Conservation (phyloP, 495 filamentous ascomycete genomes). For the Talaromyces stipitatus region DNA sequence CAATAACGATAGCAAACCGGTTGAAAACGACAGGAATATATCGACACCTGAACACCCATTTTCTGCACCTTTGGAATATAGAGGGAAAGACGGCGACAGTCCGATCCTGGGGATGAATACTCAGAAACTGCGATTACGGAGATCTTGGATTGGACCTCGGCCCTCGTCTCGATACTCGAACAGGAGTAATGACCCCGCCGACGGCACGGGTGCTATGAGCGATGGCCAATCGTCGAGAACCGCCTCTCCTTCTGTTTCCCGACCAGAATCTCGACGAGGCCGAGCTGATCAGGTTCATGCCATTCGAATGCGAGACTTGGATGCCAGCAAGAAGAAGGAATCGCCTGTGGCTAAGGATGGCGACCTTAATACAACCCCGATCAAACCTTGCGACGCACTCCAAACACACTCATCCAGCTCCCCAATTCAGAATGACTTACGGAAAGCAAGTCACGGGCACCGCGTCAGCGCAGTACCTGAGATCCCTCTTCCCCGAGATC, state of each 20-base stretch:
- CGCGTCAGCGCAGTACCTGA: background rate
- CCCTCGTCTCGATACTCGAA: background rate
- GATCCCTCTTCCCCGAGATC: conserved; percentile 2
- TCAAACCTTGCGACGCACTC: background rate
- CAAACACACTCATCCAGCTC: background rate
- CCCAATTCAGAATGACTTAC: background rate
- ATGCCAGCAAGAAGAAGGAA: background rate
- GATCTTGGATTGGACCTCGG: conserved; percentile 4
- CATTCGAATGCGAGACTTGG: conserved; percentile 17
- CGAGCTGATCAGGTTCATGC: conserved; percentile 20
- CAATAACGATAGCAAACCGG: background rate
- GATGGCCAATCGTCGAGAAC: background rate
- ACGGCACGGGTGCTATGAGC: background rate
- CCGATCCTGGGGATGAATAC: background rate
- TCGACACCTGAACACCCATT: background rate
- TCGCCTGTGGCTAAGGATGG: conserved; percentile 7
- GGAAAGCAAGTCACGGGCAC: background rate
- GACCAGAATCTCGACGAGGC: conserved; percentile 8
- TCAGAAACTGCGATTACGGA: background rate
- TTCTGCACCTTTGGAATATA: background rate
- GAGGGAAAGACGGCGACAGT: background rate
- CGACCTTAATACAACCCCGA: background rate
- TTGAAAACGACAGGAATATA: background rate
- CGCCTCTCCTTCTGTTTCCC: background rate
- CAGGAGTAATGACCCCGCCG: conserved; percentile 1